Percentiles rank a stretch among this genome's conserved stretches.
Conservation (phyloP, 441 rosid species). For the Euphorbia schlechtendalii region DNA sequence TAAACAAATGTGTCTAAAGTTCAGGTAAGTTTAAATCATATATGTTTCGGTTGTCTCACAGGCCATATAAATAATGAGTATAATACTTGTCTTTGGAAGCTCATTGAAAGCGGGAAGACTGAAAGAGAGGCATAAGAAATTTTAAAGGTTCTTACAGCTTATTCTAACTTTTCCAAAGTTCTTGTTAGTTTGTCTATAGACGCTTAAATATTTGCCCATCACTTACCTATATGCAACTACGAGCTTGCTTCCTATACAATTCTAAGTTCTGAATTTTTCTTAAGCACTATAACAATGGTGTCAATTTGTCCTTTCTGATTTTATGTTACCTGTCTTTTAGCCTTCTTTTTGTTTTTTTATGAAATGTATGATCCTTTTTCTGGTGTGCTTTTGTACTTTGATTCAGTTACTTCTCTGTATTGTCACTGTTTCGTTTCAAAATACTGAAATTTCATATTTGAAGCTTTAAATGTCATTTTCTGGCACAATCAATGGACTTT, state of each 20-base stretch:
- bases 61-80: constrained; percentile 67
- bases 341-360: neutral
- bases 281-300: neutral
- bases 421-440: neutral
- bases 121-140: constrained; percentile 48
- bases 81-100: constrained; percentile 71
- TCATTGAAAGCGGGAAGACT: constrained; percentile 59
- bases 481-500: neutral
- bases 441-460: neutral
- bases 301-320: neutral
- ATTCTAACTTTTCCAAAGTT: neutral
- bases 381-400: neutral
- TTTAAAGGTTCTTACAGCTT: constrained; percentile 46
- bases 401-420: neutral
- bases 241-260: neutral
- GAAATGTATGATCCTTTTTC: neutral
- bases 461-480: neutral
- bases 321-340: neutral
- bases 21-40: neutral
- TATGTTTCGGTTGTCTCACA: constrained; percentile 25
- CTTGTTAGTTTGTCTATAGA: neutral
- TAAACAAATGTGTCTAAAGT: neutral
- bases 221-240: neutral
- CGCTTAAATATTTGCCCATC: neutral
- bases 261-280: neutral